Conservation (phyloP, 768 basidiomycete species). For the Pulveroboletus frians region DNA sequence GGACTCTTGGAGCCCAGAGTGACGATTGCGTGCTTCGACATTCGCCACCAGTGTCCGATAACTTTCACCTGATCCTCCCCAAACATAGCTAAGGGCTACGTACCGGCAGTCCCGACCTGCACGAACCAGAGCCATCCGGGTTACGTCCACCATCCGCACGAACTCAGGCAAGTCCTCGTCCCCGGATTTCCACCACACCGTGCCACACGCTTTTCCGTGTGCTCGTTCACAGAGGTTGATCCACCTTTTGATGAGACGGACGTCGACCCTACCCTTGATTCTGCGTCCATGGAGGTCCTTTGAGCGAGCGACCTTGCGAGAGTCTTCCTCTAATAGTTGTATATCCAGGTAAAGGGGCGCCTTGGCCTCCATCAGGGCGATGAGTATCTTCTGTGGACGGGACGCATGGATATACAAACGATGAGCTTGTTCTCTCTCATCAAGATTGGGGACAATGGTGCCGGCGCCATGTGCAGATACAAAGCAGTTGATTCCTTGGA, state of each 20-base stretch:
- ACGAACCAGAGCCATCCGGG: slow-evolving; percentile 9
- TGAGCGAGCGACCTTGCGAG: slow-evolving; percentile 10
- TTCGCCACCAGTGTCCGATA: slow-evolving; percentile 10
- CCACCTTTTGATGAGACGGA: slow-evolving; percentile 14
- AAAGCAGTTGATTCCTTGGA: background rate
- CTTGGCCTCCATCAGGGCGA: background rate
- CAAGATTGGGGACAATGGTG: background rate
- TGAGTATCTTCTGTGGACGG: slow-evolving; percentile 4
- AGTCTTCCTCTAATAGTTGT: slow-evolving; percentile 17
- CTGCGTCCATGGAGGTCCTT: slow-evolving; percentile 21
- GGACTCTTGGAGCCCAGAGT: background rate
- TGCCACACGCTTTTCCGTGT: slow-evolving; percentile 13
- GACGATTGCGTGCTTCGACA: background rate
- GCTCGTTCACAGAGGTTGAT: slow-evolving; percentile 11
- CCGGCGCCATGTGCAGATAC: slow-evolving; percentile 3
- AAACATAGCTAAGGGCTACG: slow-evolving; percentile 17
- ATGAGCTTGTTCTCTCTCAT: slow-evolving; percentile 6
- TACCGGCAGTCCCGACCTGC: slow-evolving; percentile 7
- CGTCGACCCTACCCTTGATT: slow-evolving; percentile 7
- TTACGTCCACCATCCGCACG: slow-evolving; percentile 14
- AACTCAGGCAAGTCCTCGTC: slow-evolving; percentile 4
- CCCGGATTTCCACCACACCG: slow-evolving; percentile 8
- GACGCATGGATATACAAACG: slow-evolving; percentile 10
- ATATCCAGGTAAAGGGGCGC: slow-evolving; percentile 9
- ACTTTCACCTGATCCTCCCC: slow-evolving; percentile 7